These are phyloP conservation scores for Leishmania major DNA, from an alignment of 208 protist species.

Conservation along the genomic window DNA sequence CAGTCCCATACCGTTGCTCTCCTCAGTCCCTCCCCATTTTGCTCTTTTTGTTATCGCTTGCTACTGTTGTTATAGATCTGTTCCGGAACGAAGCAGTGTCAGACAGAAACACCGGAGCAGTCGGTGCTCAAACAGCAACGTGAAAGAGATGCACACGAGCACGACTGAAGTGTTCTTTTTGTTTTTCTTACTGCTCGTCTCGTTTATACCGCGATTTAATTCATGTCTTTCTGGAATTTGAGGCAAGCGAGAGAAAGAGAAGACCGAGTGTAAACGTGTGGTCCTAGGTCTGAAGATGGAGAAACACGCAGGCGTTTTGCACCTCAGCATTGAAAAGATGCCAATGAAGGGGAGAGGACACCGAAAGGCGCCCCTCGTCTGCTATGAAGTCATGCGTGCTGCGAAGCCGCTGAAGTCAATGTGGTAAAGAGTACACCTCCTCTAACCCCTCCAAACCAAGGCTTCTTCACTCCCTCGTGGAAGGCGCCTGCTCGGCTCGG, in stretches of 20 bases:
- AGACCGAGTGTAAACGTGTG: background rate
- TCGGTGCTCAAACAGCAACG: slow-evolving; percentile 2
- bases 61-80: background rate
- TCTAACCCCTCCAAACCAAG: background rate
- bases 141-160: background rate
- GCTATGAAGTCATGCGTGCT: background rate
- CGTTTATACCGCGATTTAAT: background rate
- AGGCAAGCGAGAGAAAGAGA: background rate
- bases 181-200: background rate
- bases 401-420: background rate
- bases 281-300: background rate
- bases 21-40: background rate
- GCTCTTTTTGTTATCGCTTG: slow-evolving; percentile 5
- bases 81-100: background rate
- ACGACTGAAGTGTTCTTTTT: background rate
- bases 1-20: background rate
- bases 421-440: background rate
- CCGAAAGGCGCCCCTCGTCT: background rate
- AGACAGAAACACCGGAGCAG: background rate
- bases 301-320: background rate
- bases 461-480: background rate
- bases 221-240: background rate
- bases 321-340: background rate
- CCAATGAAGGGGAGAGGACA: background rate
- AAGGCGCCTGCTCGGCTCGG: background rate